Evolutionary conservation across 2,329 filamentous ascomycete species (phyloP).

Genomic region (Trichoderma semiorbis): DNA sequence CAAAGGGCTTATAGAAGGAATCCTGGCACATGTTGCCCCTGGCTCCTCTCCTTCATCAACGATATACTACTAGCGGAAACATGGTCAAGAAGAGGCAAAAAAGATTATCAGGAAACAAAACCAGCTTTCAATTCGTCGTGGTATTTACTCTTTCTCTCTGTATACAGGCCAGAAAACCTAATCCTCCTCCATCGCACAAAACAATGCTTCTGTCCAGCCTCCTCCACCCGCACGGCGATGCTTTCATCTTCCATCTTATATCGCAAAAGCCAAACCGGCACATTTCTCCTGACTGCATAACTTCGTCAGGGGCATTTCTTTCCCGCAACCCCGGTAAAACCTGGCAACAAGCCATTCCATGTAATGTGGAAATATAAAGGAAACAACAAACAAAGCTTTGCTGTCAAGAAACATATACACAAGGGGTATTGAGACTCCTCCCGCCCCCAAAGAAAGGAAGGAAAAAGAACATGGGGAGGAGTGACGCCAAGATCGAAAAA

Average conservation of each 20-base stretch:
- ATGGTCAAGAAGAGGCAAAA: not conserved
- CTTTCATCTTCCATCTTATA: not conserved
- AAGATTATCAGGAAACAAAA: not conserved
- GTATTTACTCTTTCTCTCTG: slow-evolving; percentile 4
- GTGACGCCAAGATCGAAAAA: slow-evolving; percentile 3
- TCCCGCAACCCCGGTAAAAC: not conserved
- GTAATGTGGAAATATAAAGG: slow-evolving; percentile 11
- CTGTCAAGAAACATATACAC: slow-evolving; percentile 11
- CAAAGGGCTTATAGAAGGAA: not conserved
- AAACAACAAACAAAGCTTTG: slow-evolving; percentile 5
- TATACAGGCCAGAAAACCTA: not conserved
- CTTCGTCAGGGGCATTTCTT: slow-evolving; percentile 15
- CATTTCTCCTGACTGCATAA: slow-evolving; percentile 17
- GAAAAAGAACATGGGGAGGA: slow-evolving; percentile 3
- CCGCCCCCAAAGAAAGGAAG: not conserved
- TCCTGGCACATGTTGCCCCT: not conserved
- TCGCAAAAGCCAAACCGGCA: slow-evolving; percentile 2
- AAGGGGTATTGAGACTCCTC: slow-evolving; percentile 19
- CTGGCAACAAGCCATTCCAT: slow-evolving; percentile 1
- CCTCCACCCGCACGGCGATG: not conserved
- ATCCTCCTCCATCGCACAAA: not conserved
- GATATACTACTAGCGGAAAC: not conserved
- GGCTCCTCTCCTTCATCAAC: not conserved
- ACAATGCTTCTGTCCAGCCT: not conserved
- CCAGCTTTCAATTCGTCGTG: not conserved